A percentile compares a stretch with the other conserved stretches of the same genome.
phyloP scores from a whole-genome alignment of 2,329 filamentous ascomycete species.

The Cladorrhinum sp. region DNA sequence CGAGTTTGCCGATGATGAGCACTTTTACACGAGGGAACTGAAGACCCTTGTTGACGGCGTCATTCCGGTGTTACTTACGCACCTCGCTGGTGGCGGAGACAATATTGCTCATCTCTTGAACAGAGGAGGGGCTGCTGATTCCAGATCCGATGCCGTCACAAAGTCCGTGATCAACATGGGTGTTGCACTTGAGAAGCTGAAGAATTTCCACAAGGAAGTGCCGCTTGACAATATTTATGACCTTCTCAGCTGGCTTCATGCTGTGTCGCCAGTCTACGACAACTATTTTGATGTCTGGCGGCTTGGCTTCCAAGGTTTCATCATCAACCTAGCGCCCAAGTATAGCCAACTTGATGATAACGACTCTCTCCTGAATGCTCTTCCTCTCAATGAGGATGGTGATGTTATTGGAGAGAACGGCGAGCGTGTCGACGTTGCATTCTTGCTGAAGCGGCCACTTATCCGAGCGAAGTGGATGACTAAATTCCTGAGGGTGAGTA shows the following conservation, averaged over 20 bases:
- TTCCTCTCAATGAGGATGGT: slow-evolving; percentile 61
- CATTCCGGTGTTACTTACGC: slow-evolving; percentile 84
- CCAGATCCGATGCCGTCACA: slow-evolving; percentile 61
- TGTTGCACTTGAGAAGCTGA: slow-evolving; percentile 79
- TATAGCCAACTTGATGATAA: slow-evolving; percentile 52
- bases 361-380: slow-evolving; percentile 56
- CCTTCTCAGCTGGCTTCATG: slow-evolving; percentile 78
- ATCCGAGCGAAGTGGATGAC: slow-evolving; percentile 83
- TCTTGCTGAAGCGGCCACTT: slow-evolving; percentile 83
- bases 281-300: slow-evolving; percentile 88
- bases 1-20: slow-evolving; percentile 79
- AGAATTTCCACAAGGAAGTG: slow-evolving; percentile 74
- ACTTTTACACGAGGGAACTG: slow-evolving; percentile 84
- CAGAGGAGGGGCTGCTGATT: slow-evolving; percentile 36
- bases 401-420: slow-evolving; percentile 71
- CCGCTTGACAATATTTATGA: slow-evolving; percentile 69
- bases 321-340: slow-evolving; percentile 84
- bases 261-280: slow-evolving; percentile 73
- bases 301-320: slow-evolving; percentile 88
- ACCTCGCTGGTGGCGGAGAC: slow-evolving; percentile 67
- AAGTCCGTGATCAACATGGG: slow-evolving; percentile 95
- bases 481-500: slow-evolving; percentile 70
- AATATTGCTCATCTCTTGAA: slow-evolving; percentile 58
- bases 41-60: slow-evolving; percentile 93
- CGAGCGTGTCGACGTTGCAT: slow-evolving; percentile 90